phyloP scores from a whole-genome alignment of 2,329 filamentous ascomycete genomes.

The Trichoderma koningiopsis region DNA sequence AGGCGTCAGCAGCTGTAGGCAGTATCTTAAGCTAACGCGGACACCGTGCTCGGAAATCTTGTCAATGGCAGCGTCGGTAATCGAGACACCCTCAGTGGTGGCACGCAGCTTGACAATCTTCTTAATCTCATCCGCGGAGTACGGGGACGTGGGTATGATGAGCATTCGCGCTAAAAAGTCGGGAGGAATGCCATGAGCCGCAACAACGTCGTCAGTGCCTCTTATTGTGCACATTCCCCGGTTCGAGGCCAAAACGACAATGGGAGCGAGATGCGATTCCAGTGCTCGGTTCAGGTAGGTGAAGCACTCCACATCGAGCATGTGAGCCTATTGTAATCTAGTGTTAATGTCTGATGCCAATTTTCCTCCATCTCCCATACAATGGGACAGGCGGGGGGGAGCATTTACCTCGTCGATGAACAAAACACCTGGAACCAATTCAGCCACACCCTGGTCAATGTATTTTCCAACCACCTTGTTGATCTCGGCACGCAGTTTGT shows the following conservation, averaged over 20 bases:
- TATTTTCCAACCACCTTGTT: conserved; percentile 99
- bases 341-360: conserved; percentile 21
- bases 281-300: conserved; percentile 98
- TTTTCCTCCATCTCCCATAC: conserved; percentile 4
- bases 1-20: conserved; percentile 86
- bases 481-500: conserved; percentile 93
- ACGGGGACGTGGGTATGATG: conserved; percentile 92
- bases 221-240: conserved; percentile 91
- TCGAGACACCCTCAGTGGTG: conserved; percentile 75
- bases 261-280: conserved; percentile 90
- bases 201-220: conserved; percentile 78
- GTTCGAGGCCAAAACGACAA: conserved; percentile 97
- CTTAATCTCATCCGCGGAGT: conserved; percentile 86
- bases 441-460: conserved; percentile 96
- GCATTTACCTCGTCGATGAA: conserved; percentile 91
- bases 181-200: conserved; percentile 89
- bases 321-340: conserved; percentile 73
- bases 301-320: conserved; percentile 99
- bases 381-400: neutral
- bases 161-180: conserved; percentile 92
- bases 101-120: conserved; percentile 85
- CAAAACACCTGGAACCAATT: conserved; percentile 94
- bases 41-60: conserved; percentile 86
- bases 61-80: conserved; percentile 81
- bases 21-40: conserved; percentile 88